Evolutionary conservation across 768 basidiomycete genomes (phyloP), one percentile per base, ranked within the genome.

Genomic region (Amanita jacksonii): DNA sequence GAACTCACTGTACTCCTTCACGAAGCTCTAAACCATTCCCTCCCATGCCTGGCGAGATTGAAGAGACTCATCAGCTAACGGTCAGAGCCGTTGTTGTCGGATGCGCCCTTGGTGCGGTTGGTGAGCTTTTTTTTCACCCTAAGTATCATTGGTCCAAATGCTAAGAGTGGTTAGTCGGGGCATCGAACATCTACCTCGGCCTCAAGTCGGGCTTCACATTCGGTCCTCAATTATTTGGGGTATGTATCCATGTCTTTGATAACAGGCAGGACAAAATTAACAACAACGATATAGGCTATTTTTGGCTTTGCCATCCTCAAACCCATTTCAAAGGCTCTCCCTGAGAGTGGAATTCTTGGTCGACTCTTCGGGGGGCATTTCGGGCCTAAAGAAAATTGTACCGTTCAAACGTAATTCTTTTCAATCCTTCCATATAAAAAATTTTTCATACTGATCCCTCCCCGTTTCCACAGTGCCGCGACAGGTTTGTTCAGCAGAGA

Each of bases 151-250:
- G 19, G n/a, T 22, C 35, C 23, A 41, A 8, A 19, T 9, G 12
- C 19, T 12, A 35, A 16, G 15, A 10, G 35, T 22, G 16, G 10
- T 8, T 30, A 56, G 73, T 80, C 20, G 70, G 73, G 37, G 74
- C 79, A 9, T 76, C 74, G 38, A 78, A 79, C 56, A 74, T 83
- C 47, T 81, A 83, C 56, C 73, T 81, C 16, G 77, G 81, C 30
- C 58, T 81, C 46, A 81, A 82, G 62, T 80, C 79, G 1, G 79
- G 79, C 18, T 79, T 77, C 56, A 78, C 76, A 2, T 79, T 81
- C 55, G 79, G 77, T 23, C 72, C 76, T 23, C 74, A 76, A 45
- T 61, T 78, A 6, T 81, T 81, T 48, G 78, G 77, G 48, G 73
- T 72, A 57, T 38, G 64, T 57, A 3, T 4, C 0, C 20, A n/a